Conservation (phyloP, 371 early-diverging fungal genomes). For the Mucor circinelloides region DNA sequence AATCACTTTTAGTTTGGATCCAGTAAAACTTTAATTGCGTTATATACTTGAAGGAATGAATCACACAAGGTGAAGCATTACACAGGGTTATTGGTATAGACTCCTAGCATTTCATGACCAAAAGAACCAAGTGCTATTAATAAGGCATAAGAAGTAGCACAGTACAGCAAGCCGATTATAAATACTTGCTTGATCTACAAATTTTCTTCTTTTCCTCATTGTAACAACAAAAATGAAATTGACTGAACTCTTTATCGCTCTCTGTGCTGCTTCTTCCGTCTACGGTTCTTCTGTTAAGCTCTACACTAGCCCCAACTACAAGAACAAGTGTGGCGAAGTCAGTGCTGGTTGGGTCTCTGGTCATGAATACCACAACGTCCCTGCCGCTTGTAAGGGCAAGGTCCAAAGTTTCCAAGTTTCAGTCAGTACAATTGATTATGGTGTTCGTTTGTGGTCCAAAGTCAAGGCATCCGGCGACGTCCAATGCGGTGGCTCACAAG, state of each 20-base stretch:
- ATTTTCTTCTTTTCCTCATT: neutral
- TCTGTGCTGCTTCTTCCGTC: neutral
- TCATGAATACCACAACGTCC: slow-evolving; percentile 6
- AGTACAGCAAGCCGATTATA: neutral
- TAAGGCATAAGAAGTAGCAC: neutral
- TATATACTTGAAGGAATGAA: neutral
- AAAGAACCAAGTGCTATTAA: neutral
- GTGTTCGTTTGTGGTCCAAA: slow-evolving; percentile 3
- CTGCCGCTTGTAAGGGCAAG: neutral
- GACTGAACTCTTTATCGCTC: neutral
- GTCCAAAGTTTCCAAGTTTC: slow-evolving; percentile 3
- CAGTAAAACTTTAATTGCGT: neutral
- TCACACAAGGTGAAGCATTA: neutral
- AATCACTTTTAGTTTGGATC: neutral
- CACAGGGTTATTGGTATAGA: neutral
- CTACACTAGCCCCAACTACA: neutral
- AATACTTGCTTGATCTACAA: neutral
- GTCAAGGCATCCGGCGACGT: neutral
- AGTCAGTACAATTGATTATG: neutral
- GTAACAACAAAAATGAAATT: neutral
- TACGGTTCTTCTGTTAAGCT: neutral
- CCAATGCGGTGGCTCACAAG: neutral
- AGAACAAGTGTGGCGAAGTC: slow-evolving; percentile 7
- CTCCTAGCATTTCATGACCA: neutral
- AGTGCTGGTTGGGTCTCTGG: slow-evolving; percentile 1